These are phyloP conservation scores for Calocybe indica DNA, from an alignment of 768 basidiomycete species.

Conservation along the genomic window DNA sequence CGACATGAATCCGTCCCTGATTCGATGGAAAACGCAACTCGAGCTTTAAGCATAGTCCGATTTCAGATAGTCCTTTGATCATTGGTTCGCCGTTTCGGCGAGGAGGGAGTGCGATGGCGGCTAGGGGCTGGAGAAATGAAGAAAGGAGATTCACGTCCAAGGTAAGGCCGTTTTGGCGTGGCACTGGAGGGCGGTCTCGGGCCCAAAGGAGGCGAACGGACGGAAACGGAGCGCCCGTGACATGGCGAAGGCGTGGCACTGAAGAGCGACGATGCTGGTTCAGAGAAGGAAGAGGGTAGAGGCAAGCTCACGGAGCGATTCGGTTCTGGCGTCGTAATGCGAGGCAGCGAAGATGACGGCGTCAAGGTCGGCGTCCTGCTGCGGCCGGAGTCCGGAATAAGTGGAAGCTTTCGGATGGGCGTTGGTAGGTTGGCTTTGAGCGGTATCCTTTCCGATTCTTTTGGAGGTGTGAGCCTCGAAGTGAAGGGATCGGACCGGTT, in stretches of 20 bases:
- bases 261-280: no score
- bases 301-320: background rate
- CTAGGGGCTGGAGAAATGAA: slow-evolving; percentile 6
- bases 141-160: slow-evolving; percentile 1
- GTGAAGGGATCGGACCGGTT: background rate
- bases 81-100: background rate
- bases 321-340: background rate
- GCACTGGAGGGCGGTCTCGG: slow-evolving; percentile 13
- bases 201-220: slow-evolving; percentile 11
- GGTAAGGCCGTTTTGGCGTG: background rate
- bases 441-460: background rate
- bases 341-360: background rate
- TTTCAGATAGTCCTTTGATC: no score
- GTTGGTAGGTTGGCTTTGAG: background rate
- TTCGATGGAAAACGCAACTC: no score
- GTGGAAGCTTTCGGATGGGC: background rate
- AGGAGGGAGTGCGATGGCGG: background rate
- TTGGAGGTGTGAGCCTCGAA: background rate
- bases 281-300: no score
- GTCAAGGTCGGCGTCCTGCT: background rate
- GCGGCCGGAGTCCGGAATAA: background rate
- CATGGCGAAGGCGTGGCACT: slow-evolving; percentile 3
- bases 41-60: no score
- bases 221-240: slow-evolving; percentile 5
- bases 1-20: background rate